phyloP scores from a whole-genome alignment of 768 basidiomycete species.

The Russula sp. region DNA sequence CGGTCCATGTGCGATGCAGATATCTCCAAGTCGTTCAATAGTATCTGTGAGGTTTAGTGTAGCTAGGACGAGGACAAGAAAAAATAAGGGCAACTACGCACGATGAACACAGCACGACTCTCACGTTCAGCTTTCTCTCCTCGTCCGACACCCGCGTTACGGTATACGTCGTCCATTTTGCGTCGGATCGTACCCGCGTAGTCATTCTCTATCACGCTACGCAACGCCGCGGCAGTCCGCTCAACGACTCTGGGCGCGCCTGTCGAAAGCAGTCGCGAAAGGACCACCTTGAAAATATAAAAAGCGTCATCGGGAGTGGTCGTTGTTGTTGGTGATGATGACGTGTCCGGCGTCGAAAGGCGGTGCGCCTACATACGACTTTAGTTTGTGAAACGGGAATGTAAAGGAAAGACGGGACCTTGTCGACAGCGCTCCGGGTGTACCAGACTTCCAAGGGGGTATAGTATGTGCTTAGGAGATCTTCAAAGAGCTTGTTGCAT shows the following conservation, averaged over 20 bases:
- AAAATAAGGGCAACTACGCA: slow-evolving; percentile 36
- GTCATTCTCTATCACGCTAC: slow-evolving; percentile 75
- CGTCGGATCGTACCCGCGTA: slow-evolving; percentile 74
- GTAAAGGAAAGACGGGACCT: slow-evolving; percentile 41
- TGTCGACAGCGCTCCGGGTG: slow-evolving; percentile 77
- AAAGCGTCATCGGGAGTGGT: slow-evolving; percentile 92
- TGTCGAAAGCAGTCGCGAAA: slow-evolving; percentile 70
- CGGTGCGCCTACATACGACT: slow-evolving; percentile 67
- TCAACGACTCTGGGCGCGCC: slow-evolving; percentile 59
- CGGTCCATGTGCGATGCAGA: slow-evolving; percentile 87
- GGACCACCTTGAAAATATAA: slow-evolving; percentile 85
- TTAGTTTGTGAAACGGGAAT: not conserved
- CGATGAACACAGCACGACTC: slow-evolving; percentile 73
- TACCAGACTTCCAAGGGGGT: slow-evolving; percentile 92
- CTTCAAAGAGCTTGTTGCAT: slow-evolving; percentile 56
- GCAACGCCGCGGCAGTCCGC: slow-evolving; percentile 54
- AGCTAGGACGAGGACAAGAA: not conserved
- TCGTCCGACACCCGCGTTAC: slow-evolving; percentile 43
- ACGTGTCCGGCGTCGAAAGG: slow-evolving; percentile 66
- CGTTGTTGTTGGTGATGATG: slow-evolving; percentile 56
- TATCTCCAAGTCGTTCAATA: slow-evolving; percentile 91
- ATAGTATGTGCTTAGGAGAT: slow-evolving; percentile 69
- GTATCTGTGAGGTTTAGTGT: slow-evolving; percentile 46
- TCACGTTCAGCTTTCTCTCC: slow-evolving; percentile 80
- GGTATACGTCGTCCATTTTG: slow-evolving; percentile 87